Conservation (phyloP, 2,329 filamentous ascomycete genomes). For the Pezizomycotina sp. region DNA sequence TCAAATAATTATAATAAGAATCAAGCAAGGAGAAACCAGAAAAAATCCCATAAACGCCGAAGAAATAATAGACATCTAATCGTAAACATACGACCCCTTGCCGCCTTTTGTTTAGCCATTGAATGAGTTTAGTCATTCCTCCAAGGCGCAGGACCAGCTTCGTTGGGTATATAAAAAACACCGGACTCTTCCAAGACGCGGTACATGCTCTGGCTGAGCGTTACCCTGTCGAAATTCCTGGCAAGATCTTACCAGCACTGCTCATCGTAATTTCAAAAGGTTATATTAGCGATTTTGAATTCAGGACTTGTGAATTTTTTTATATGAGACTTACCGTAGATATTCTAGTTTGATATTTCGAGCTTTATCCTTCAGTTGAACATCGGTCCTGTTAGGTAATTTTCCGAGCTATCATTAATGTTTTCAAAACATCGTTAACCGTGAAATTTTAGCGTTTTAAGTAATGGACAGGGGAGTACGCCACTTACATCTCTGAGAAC, state of each 20-base stretch:
- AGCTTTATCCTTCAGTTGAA: slow-evolving; percentile 40
- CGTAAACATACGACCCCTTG: background rate
- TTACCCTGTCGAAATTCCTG: slow-evolving; percentile 33
- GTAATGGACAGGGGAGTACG: background rate
- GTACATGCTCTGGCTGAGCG: slow-evolving; percentile 31
- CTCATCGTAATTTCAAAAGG: slow-evolving; percentile 5
- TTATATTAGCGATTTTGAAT: slow-evolving; percentile 3
- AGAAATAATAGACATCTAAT: background rate
- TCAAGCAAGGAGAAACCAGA: background rate
- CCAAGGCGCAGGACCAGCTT: too few relatives aligned
- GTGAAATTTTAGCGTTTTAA: background rate
- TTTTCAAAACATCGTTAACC: slow-evolving; percentile 23
- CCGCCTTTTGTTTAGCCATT: slow-evolving; percentile 6
- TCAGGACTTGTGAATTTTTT: slow-evolving; percentile 1
- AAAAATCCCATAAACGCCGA: background rate
- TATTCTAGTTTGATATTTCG: slow-evolving; percentile 37
- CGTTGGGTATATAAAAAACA: too few relatives aligned
- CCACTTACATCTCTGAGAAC: slow-evolving; percentile 27
- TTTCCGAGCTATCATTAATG: slow-evolving; percentile 26
- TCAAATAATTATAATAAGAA: background rate
- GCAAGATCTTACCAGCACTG: slow-evolving; percentile 28
- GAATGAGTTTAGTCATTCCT: too few relatives aligned
- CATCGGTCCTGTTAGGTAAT: slow-evolving; percentile 33
- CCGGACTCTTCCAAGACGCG: slow-evolving; percentile 26
- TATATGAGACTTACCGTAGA: slow-evolving; percentile 30